Percentiles rank a stretch among this genome's conserved stretches.
These are phyloP conservation scores for Paraphaeosphaeria sporulosa DNA, from an alignment of 2,329 filamentous ascomycete genomes.

Conservation along the genomic window DNA sequence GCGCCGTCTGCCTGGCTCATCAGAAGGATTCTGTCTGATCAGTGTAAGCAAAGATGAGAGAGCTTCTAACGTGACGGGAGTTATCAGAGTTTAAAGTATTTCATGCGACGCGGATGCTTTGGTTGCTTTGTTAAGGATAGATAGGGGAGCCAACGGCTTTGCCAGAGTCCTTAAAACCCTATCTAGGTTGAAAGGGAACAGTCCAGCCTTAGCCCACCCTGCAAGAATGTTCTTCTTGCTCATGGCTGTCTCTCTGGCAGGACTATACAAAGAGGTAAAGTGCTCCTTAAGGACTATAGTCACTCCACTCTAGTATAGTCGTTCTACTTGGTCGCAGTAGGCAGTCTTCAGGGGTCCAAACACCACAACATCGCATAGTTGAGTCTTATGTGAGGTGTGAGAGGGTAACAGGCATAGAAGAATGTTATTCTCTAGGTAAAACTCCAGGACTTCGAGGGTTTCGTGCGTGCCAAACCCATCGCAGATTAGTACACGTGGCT, in stretches of 20 bases:
- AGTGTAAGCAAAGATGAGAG: conserved; percentile 27
- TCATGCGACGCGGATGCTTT: conserved; percentile 26
- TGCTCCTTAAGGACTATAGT: conserved; percentile 23
- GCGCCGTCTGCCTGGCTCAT: conserved; percentile 27
- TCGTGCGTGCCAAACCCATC: conserved; percentile 33
- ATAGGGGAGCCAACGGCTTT: conserved; percentile 23
- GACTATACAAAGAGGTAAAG: conserved; percentile 28
- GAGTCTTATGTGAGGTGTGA: neutral
- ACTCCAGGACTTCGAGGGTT: conserved; percentile 42
- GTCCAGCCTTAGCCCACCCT: conserved; percentile 33
- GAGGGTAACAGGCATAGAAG: conserved; percentile 36
- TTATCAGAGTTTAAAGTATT: conserved; percentile 39
- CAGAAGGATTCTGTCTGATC: conserved; percentile 25
- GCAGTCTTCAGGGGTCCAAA: conserved; percentile 22
- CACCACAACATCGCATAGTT: conserved; percentile 16
- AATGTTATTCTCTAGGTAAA: conserved; percentile 44
- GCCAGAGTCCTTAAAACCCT: conserved; percentile 38
- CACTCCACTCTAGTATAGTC: conserved; percentile 21
- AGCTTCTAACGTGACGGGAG: conserved; percentile 27
- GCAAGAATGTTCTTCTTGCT: conserved; percentile 38
- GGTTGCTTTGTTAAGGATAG: conserved; percentile 13
- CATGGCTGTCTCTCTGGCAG: conserved; percentile 31
- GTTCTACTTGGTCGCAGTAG: conserved; percentile 23
- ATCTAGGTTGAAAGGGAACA: conserved; percentile 40
- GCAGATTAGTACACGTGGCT: conserved; percentile 5